Conservation (phyloP, 23 red algal species). For the Gracilaria gracilis region DNA sequence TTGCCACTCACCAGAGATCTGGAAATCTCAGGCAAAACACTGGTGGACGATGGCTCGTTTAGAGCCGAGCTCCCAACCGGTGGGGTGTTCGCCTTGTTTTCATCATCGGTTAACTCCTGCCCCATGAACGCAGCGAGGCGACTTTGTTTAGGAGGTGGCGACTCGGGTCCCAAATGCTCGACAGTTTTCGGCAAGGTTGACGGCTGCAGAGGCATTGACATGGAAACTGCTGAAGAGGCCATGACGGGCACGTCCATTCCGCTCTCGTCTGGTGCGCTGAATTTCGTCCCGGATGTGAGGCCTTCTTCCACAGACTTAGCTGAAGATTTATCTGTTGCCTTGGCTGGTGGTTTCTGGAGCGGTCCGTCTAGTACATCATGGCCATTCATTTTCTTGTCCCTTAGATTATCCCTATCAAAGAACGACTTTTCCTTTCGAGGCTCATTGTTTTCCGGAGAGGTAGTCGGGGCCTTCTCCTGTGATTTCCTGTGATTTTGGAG, state of each 20-base stretch:
- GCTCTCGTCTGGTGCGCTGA: background rate
- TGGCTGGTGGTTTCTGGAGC: conserved; percentile 11
- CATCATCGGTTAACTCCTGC: conserved; percentile 25
- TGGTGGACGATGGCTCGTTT: background rate
- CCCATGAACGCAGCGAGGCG: conserved; percentile 65
- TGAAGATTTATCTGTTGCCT: background rate
- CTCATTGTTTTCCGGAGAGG: background rate
- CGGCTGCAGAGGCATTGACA: background rate
- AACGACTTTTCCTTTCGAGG: conserved; percentile 54
- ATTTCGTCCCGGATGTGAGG: background rate
- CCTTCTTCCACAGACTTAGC: background rate
- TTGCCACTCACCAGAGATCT: background rate
- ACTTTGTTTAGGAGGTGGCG: conserved; percentile 52
- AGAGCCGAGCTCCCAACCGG: conserved; percentile 1
- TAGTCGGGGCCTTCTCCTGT: background rate
- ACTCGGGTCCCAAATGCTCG: conserved; percentile 11
- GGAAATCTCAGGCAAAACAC: conserved; percentile 10
- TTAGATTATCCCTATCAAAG: conserved; percentile 30
- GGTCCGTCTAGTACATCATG: conserved; percentile 30
- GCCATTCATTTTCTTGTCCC: conserved; percentile 43
- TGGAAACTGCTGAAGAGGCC: background rate
- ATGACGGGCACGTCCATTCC: background rate
- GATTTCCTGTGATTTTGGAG: conserved; percentile 56
- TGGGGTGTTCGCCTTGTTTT: background rate
- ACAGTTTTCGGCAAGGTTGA: conserved; percentile 11